phyloP scores from a whole-genome alignment of 2,329 filamentous ascomycete genomes.

The Scedosporium aurantiacum region DNA sequence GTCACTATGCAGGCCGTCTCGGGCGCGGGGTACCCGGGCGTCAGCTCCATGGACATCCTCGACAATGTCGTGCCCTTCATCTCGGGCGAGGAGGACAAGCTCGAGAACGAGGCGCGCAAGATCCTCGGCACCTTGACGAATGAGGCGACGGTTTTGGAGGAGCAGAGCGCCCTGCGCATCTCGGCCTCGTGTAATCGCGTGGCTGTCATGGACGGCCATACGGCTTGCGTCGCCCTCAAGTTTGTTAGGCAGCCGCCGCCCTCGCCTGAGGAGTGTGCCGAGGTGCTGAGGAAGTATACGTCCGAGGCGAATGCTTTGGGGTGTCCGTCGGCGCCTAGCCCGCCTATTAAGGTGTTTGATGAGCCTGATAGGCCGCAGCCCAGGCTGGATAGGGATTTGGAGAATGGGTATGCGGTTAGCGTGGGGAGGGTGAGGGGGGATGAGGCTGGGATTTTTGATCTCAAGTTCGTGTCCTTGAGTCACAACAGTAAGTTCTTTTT shows the following conservation, averaged over 20 bases:
- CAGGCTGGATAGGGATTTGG: constrained; percentile 74
- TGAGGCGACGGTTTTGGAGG: constrained; percentile 62
- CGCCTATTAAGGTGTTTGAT: constrained; percentile 79
- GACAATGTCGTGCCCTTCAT: constrained; percentile 97
- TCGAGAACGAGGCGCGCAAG: constrained; percentile 90
- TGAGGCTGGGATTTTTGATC: constrained; percentile 79
- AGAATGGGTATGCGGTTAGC: constrained; percentile 79
- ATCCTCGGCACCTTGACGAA: constrained; percentile 70
- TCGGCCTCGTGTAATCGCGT: constrained; percentile 89
- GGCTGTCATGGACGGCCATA: constrained; percentile 90
- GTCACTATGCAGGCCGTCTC: constrained; percentile 94
- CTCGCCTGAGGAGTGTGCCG: constrained; percentile 62
- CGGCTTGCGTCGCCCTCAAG: constrained; percentile 78
- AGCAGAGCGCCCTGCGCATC: constrained; percentile 64
- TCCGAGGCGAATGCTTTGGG: constrained; percentile 74
- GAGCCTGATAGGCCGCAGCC: constrained; percentile 87
- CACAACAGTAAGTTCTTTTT: constrained; percentile 50
- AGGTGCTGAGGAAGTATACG: constrained; percentile 69
- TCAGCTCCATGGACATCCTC: constrained; percentile 88
- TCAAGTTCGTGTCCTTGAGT: constrained; percentile 88
- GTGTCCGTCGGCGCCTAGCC: constrained; percentile 73
- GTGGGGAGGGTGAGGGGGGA: constrained; percentile 82
- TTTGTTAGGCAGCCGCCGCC: constrained; percentile 70
- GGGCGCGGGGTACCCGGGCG: constrained; percentile 81
- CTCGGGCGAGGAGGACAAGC: constrained; percentile 87